A percentile compares a stretch with the other conserved stretches of the same genome.
These are phyloP conservation scores for Venturia nashicola DNA, from an alignment of 2,329 filamentous ascomycete genomes.

Conservation along the genomic window DNA sequence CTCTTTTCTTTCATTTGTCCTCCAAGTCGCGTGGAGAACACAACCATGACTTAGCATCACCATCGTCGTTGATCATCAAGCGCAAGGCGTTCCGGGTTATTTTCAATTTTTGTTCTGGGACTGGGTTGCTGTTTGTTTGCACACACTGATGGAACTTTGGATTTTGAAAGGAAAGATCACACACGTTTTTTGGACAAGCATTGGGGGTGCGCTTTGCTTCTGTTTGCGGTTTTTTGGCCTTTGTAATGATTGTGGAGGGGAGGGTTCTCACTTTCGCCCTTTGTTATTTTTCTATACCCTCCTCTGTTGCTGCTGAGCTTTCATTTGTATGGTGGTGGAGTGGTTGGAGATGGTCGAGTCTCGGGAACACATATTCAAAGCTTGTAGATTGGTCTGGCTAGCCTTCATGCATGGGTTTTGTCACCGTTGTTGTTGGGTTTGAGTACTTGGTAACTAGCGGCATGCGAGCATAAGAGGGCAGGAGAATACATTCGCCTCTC, in stretches of 20 bases:
- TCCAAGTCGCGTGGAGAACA: not conserved
- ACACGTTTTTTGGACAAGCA: not conserved
- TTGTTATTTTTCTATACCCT: not conserved
- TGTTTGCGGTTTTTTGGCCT: not conserved
- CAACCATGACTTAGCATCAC: constrained; percentile 2
- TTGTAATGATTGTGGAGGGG: constrained; percentile 1
- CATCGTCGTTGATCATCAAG: constrained; percentile 2
- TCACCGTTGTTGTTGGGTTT: not conserved
- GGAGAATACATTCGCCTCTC: not conserved
- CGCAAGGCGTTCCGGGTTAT: constrained; percentile 1
- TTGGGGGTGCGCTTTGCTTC: not conserved
- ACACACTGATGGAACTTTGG: not conserved
- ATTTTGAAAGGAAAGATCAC: not conserved
- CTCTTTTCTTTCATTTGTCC: constrained; percentile 1
- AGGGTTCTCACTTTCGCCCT: constrained; percentile 1
- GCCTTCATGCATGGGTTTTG: not conserved
- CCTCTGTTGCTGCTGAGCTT: not conserved
- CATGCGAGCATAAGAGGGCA: not conserved
- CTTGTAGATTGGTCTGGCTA: not conserved
- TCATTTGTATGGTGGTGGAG: not conserved
- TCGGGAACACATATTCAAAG: not conserved
- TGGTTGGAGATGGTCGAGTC: not conserved
- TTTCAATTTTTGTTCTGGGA: not conserved
- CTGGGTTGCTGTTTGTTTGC: not conserved
- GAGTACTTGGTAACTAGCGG: not conserved